phyloP scores from a whole-genome alignment of 148 eudicot species.

The Vaccinium vitisidaea region DNA sequence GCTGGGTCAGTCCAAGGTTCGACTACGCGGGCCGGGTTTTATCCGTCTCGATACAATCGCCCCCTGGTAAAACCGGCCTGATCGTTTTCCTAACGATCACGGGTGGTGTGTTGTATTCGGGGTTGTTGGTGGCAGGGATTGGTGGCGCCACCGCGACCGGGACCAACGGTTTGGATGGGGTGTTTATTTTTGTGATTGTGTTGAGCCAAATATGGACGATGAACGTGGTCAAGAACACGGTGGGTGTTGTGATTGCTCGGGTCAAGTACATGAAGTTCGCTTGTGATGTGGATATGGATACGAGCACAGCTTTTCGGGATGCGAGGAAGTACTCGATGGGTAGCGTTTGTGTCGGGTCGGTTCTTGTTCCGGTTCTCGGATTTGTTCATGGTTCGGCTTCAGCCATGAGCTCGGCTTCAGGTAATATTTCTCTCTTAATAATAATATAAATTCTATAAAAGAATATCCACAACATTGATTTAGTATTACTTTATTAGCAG shows the following conservation, averaged over 20 bases:
- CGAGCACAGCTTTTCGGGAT: slow-evolving; percentile 15
- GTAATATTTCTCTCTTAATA: not conserved
- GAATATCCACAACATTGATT: too few relatives aligned
- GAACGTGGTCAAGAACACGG: slow-evolving; percentile 55
- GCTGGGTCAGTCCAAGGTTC: slow-evolving; percentile 57
- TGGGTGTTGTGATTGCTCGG: slow-evolving; percentile 48
- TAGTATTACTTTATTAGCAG: too few relatives aligned
- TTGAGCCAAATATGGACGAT: slow-evolving; percentile 45
- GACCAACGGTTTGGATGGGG: not conserved
- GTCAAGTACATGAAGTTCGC: slow-evolving; percentile 44
- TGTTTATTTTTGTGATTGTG: slow-evolving; percentile 28
- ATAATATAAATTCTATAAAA: too few relatives aligned
- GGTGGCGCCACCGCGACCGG: slow-evolving; percentile 48
- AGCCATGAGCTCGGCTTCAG: slow-evolving; percentile 40
- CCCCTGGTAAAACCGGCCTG: slow-evolving; percentile 27
- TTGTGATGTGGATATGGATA: slow-evolving; percentile 25
- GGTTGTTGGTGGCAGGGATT: slow-evolving; percentile 45
- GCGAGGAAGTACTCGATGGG: slow-evolving; percentile 30
- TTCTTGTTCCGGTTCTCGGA: slow-evolving; percentile 40
- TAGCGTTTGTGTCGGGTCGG: slow-evolving; percentile 47
- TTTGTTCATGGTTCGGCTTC: slow-evolving; percentile 44
- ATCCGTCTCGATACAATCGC: slow-evolving; percentile 20
- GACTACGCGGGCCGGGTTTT: slow-evolving; percentile 36
- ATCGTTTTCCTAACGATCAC: slow-evolving; percentile 17
- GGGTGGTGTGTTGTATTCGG: slow-evolving; percentile 25